Conservation (phyloP, 139 green algal species). For the Dunaliella sp. region DNA sequence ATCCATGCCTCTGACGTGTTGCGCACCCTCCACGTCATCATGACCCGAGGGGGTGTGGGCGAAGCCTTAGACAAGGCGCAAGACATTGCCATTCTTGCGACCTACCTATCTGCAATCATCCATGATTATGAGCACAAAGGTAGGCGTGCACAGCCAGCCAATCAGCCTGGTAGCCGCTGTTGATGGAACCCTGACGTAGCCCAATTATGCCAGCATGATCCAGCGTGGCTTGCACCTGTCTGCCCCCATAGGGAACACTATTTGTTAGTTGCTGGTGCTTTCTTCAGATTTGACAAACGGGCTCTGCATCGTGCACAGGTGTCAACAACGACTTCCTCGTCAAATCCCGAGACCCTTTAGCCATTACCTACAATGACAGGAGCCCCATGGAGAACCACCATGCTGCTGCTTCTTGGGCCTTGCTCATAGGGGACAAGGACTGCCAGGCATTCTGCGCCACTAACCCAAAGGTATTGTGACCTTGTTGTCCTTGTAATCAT, state of each 20-base stretch:
- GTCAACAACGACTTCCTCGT: conserved; percentile 59
- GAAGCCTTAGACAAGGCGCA: neutral
- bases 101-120: conserved; percentile 21
- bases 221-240: too few species aligned
- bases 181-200: too few species aligned
- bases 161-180: too few species aligned
- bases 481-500: too few species aligned
- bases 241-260: too few species aligned
- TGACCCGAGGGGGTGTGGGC: neutral
- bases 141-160: too few species aligned
- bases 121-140: conserved; percentile 14
- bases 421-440: neutral
- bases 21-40: conserved; percentile 19
- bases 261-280: too few species aligned
- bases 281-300: too few species aligned
- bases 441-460: neutral
- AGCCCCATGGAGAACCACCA: conserved; percentile 17
- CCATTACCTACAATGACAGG: conserved; percentile 53
- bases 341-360: conserved; percentile 26
- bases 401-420: neutral
- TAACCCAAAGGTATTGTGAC: neutral
- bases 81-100: neutral
- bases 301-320: too few species aligned
- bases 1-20: conserved; percentile 45
- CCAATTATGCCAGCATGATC: too few species aligned